Evolutionary conservation across 768 basidiomycete genomes (phyloP).

Genomic region (Tylopilus intermedius): DNA sequence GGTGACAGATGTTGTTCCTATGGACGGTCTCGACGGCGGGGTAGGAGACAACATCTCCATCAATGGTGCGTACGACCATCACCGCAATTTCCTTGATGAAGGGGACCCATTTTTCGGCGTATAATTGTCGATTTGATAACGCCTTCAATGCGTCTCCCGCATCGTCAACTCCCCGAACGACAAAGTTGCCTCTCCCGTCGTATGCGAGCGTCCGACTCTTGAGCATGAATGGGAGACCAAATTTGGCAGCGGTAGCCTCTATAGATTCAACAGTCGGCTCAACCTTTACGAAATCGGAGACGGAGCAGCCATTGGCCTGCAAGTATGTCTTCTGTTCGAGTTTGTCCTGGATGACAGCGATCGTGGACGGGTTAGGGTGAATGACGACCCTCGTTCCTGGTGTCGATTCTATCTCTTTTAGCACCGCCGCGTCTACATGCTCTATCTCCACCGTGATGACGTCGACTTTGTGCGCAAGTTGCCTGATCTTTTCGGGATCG

Average conservation of each 20-base stretch:
- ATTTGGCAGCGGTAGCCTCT: constrained; percentile 42
- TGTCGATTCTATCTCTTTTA: constrained; percentile 44
- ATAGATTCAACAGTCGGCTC: constrained; percentile 51
- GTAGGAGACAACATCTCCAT: constrained; percentile 76
- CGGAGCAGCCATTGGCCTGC: constrained; percentile 42
- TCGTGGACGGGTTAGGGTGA: constrained; percentile 78
- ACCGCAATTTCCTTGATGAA: constrained; percentile 91
- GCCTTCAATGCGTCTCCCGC: constrained; percentile 45
- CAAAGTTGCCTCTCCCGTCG: constrained; percentile 92
- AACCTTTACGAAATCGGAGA: constrained; percentile 58
- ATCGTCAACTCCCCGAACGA: constrained; percentile 52
- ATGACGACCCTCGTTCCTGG: constrained; percentile 32
- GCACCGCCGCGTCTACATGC: constrained; percentile 77
- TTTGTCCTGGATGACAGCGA: constrained; percentile 80
- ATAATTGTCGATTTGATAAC: constrained; percentile 68
- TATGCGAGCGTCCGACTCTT: constrained; percentile 95
- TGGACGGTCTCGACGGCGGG: constrained; percentile 94
- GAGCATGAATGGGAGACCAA: constrained; percentile 91
- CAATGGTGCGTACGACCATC: constrained; percentile 84
- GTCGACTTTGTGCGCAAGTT: constrained; percentile 77
- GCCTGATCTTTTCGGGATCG: constrained; percentile 69
- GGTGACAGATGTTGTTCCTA: constrained; percentile 87
- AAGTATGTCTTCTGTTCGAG: constrained; percentile 63
- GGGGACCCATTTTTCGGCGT: constrained; percentile 91
- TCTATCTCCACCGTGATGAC: constrained; percentile 95